phyloP scores from a whole-genome alignment of 306 rosid species.

The Luffa aegyptiaca region DNA sequence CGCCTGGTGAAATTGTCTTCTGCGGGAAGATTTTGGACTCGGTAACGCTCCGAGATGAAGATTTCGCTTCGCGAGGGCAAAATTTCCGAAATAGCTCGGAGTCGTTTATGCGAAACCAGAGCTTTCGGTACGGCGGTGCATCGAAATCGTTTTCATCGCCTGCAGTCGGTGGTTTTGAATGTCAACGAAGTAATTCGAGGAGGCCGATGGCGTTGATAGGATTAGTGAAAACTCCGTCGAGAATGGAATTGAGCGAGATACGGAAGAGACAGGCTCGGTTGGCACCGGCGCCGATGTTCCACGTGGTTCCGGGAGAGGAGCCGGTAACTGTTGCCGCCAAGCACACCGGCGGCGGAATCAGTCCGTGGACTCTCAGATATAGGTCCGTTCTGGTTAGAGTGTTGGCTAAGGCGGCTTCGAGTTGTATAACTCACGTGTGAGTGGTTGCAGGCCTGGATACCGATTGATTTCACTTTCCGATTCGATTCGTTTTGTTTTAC shows the following conservation, averaged over 20 bases:
- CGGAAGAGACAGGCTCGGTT: constrained; percentile 25
- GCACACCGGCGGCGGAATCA: not conserved
- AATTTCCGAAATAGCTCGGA: constrained; percentile 1
- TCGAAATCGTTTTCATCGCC: not conserved
- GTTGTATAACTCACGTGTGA: constrained; percentile 16
- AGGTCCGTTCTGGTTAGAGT: constrained; percentile 15
- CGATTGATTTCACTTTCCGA: not conserved
- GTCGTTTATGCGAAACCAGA: constrained; percentile 3
- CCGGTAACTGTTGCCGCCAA: not conserved
- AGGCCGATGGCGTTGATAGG: constrained; percentile 32
- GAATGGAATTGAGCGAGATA: constrained; percentile 34
- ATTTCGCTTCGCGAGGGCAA: not conserved
- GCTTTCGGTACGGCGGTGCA: not conserved
- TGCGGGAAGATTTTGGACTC: constrained; percentile 20
- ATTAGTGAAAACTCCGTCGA: constrained; percentile 20
- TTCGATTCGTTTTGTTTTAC: not conserved
- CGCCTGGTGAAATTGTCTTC: constrained; percentile 2
- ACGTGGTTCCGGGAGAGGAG: constrained; percentile 2
- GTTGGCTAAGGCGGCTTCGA: constrained; percentile 15
- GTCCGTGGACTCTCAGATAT: constrained; percentile 20
- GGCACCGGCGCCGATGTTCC: constrained; percentile 20
- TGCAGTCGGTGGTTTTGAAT: not conserved
- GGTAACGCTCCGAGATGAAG: not conserved
- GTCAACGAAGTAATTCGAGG: not conserved
- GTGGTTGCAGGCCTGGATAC: not conserved